phyloP scores from a whole-genome alignment of 495 filamentous ascomycete genomes.

The Tuber borchii region DNA sequence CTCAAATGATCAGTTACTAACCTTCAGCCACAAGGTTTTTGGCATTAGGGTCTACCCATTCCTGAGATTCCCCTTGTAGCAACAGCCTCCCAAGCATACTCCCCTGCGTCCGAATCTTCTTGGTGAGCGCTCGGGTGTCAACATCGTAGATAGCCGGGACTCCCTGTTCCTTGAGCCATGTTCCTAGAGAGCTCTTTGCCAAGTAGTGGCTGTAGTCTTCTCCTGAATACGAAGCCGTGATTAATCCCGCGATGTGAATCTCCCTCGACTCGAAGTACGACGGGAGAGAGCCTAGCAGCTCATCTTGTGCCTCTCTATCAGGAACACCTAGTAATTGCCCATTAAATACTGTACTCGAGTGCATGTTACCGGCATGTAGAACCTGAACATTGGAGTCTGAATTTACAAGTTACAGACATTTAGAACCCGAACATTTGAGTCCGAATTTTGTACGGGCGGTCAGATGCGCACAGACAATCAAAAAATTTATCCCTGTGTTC shows the following conservation, averaged over 20 bases:
- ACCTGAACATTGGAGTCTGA: too few relatives aligned
- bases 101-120: slow-evolving; percentile 84
- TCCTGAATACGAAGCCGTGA: slow-evolving; percentile 83
- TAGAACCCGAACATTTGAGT: too few relatives aligned
- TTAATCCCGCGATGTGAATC: slow-evolving; percentile 86
- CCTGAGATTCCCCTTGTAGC: slow-evolving; percentile 64
- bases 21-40: slow-evolving; percentile 91
- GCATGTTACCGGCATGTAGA: too few relatives aligned
- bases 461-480: too few relatives aligned
- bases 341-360: too few relatives aligned
- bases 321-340: slow-evolving; percentile 53
- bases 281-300: slow-evolving; percentile 72
- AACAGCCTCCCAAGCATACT: slow-evolving; percentile 94
- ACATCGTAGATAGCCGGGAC: slow-evolving; percentile 95
- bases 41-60: slow-evolving; percentile 86
- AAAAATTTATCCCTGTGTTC: too few relatives aligned
- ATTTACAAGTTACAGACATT: too few relatives aligned
- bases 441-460: too few relatives aligned
- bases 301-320: slow-evolving; percentile 70
- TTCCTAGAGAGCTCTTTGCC: slow-evolving; percentile 76
- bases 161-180: slow-evolving; percentile 92
- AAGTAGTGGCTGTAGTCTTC: slow-evolving; percentile 93
- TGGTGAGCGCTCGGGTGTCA: slow-evolving; percentile 88
- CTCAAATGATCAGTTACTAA: slow-evolving; percentile 49
- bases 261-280: slow-evolving; percentile 84